These are phyloP conservation scores for Arabidopsis suecica DNA, from an alignment of 345 rosid species.

Conservation along the genomic window DNA sequence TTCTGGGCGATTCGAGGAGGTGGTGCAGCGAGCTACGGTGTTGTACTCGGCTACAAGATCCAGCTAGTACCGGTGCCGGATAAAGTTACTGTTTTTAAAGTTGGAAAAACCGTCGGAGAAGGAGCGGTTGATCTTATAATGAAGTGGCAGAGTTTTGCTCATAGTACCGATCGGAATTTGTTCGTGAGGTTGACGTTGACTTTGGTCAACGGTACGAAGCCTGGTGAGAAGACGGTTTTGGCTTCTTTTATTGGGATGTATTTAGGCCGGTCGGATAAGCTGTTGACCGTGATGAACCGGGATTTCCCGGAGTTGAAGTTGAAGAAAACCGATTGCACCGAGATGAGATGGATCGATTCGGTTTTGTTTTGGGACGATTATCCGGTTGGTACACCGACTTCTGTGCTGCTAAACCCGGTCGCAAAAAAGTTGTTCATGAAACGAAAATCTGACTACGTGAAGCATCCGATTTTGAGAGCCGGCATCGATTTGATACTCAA, in stretches of 20 bases:
- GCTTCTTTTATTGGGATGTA: conserved; percentile 50
- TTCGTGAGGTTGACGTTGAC: conserved; percentile 37
- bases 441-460: conserved; percentile 65
- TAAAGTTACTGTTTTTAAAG: conserved; percentile 41
- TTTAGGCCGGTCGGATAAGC: conserved; percentile 50
- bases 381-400: conserved; percentile 34
- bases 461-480: conserved; percentile 47
- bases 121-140: conserved; percentile 37
- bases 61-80: conserved; percentile 51
- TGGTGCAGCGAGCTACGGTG: conserved; percentile 64
- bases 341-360: conserved; percentile 64
- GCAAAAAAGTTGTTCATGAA: conserved; percentile 27
- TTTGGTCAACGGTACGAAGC: conserved; percentile 33
- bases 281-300: conserved; percentile 45
- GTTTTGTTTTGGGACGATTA: conserved; percentile 47
- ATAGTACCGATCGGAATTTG: conserved; percentile 33
- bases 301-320: conserved; percentile 58
- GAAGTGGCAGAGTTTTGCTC: conserved; percentile 44
- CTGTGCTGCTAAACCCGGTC: conserved; percentile 44
- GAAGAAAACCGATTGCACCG: conserved; percentile 51
- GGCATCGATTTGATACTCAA: conserved; percentile 50
- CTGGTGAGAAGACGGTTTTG: conserved; percentile 40
- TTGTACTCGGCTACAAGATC: conserved; percentile 54
- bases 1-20: conserved; percentile 74
- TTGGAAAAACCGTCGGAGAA: conserved; percentile 31